phyloP scores from a whole-genome alignment of 129 eudicot genomes.

The Tagetes erecta region DNA sequence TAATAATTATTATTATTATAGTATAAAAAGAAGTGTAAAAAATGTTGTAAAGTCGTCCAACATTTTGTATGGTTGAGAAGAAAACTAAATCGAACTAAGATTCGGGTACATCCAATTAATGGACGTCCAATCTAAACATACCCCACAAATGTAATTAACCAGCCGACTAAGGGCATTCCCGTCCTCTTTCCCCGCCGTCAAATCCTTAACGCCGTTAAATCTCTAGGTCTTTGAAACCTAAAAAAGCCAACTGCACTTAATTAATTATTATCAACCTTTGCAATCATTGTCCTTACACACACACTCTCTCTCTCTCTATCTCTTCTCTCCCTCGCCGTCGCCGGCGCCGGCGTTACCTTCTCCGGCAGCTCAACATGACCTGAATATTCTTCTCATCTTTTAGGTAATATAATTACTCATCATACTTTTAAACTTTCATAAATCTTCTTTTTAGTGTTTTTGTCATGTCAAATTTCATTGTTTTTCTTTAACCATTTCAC shows the following conservation, averaged over 20 bases:
- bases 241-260: conserved; percentile 43
- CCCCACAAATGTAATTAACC: background rate
- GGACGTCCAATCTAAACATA: conserved; percentile 38
- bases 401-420: conserved; percentile 11
- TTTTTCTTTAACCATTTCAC: background rate
- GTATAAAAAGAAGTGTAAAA: background rate
- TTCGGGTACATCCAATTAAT: conserved; percentile 37
- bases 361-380: conserved; percentile 13
- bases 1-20: too few relatives aligned
- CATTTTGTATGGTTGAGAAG: conserved; percentile 34
- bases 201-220: conserved; percentile 32
- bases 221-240: conserved; percentile 33
- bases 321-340: background rate
- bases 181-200: conserved; percentile 8
- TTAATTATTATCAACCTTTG: conserved; percentile 35
- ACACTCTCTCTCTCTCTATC: background rate
- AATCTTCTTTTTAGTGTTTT: background rate
- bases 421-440: too few relatives aligned
- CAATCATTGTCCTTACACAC: conserved; percentile 43
- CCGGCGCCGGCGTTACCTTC: conserved; percentile 20
- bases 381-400: background rate
- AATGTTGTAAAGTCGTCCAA: conserved; percentile 13
- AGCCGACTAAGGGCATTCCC: background rate
- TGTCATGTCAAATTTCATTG: conserved; percentile 13
- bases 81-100: conserved; percentile 21